These are phyloP conservation scores for Gaeumannomyces sp. DNA, from an alignment of 2,329 filamentous ascomycete genomes.

Conservation along the genomic window DNA sequence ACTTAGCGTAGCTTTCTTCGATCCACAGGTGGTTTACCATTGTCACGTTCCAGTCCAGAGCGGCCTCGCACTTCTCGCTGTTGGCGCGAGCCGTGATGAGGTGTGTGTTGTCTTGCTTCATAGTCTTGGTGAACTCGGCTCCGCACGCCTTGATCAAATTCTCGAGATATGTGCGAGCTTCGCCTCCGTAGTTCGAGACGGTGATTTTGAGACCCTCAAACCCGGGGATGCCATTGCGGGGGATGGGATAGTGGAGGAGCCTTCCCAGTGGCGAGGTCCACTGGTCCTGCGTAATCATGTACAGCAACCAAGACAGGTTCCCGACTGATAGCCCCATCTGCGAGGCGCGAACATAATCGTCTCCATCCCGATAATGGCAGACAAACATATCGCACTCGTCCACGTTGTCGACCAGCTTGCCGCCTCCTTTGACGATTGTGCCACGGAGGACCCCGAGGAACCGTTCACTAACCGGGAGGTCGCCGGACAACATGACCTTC, in stretches of 20 bases:
- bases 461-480: conserved; percentile 64
- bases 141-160: conserved; percentile 82
- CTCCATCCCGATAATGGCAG: conserved; percentile 78
- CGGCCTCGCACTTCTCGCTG: conserved; percentile 90
- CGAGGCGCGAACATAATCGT: conserved; percentile 71
- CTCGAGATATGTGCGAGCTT: conserved; percentile 87
- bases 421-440: conserved; percentile 67
- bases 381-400: conserved; percentile 75
- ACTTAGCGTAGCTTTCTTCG: conserved; percentile 93
- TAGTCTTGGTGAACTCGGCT: conserved; percentile 86
- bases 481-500: conserved; percentile 67
- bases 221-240: conserved; percentile 68
- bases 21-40: conserved; percentile 96
- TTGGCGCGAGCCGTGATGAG: conserved; percentile 83
- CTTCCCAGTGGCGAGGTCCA: conserved; percentile 83
- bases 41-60: conserved; percentile 83
- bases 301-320: conserved; percentile 89
- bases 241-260: conserved; percentile 84
- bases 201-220: conserved; percentile 76
- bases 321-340: conserved; percentile 77
- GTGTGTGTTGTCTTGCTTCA: conserved; percentile 94
- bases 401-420: conserved; percentile 58
- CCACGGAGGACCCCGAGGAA: conserved; percentile 61
- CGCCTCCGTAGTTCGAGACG: conserved; percentile 92
- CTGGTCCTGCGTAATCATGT: conserved; percentile 78